A percentile compares a stretch with the other conserved stretches of the same genome.
Conservation (phyloP, 2,329 filamentous ascomycete genomes). For the Gnomoniopsis smithogilvyi region DNA sequence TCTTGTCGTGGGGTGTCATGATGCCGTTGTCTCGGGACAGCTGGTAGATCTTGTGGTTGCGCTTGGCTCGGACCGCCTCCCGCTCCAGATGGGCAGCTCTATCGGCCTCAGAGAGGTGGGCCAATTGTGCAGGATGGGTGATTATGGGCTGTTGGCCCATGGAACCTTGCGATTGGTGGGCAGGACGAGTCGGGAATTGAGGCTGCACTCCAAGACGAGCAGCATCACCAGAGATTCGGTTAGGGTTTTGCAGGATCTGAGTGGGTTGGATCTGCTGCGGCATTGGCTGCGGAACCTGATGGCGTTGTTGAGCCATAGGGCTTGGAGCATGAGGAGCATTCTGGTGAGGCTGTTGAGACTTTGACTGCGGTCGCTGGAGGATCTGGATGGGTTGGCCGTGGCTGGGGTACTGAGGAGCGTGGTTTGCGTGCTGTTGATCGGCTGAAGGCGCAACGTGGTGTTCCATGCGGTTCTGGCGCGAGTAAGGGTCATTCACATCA, state of each 20-base stretch:
- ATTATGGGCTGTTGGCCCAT: slow-evolving; percentile 53
- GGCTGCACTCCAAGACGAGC: slow-evolving; percentile 31
- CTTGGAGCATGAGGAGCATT: slow-evolving; percentile 25
- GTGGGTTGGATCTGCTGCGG: slow-evolving; percentile 51
- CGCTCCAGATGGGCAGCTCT: slow-evolving; percentile 81
- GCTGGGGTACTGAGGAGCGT: slow-evolving; percentile 27
- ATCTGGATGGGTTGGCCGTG: slow-evolving; percentile 53
- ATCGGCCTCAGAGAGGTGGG: slow-evolving; percentile 78
- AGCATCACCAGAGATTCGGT: slow-evolving; percentile 54
- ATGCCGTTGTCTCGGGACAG: slow-evolving; percentile 92
- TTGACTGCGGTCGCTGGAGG: slow-evolving; percentile 50
- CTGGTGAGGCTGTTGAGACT: slow-evolving; percentile 32
- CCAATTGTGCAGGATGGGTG: slow-evolving; percentile 68
- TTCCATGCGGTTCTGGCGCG: slow-evolving; percentile 9
- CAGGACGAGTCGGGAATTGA: slow-evolving; percentile 24
- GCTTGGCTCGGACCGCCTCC: slow-evolving; percentile 91
- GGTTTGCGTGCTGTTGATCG: slow-evolving; percentile 27
- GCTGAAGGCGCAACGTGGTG: slow-evolving; percentile 16
- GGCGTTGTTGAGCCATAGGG: slow-evolving; percentile 24
- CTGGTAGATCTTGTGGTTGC: slow-evolving; percentile 96
- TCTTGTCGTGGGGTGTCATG: slow-evolving; percentile 99
- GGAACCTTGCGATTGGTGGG: slow-evolving; percentile 48
- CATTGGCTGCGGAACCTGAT: slow-evolving; percentile 23
- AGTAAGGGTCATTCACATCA: slow-evolving; percentile 14
- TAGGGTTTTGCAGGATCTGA: slow-evolving; percentile 79